Base-by-base conservation (phyloP, 139 green algal genomes). In the Chlorella sorokiniana region DNA sequence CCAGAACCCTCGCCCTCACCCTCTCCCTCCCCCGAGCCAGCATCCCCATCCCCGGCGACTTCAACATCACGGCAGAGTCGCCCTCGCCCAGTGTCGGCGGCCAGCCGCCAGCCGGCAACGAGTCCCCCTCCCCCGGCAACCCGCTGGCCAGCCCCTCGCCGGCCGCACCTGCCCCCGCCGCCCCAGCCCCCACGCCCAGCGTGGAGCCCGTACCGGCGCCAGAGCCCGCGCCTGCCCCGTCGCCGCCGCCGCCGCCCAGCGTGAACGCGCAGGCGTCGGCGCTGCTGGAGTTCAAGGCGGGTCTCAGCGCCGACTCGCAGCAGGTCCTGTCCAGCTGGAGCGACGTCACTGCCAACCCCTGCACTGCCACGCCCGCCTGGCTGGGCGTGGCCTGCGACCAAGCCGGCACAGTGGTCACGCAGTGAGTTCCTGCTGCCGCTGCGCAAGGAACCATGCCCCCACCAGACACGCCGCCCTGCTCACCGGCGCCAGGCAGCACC, bases 291-390 rank as follows among this genome's bases (percentile, higher is more conserved):
- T 79, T 88, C 56, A 85, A 86, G 70, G 48, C 52, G 0, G 54
- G 41, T 4, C 52, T 84, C 8, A 78, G 31, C 27, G 75, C 78
- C 4, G 61, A 20, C 48, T 38, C 31, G 0, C 29, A 25, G 0
- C 31, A 65, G 4, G 35, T 85, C 45, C 69, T 87, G 69, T 68
- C 31, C 51, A 90, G 10, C 40, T 95, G 76, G 84, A 71, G 23
- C 25, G 9, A 20, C 22, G 0, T 33, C 1, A n/a, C 31, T 1
- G 41, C 51, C 22, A 81, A 81, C 72, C 84, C 84, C 10, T 88
- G 84, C 72, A 37, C 18, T 27, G 27, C 31, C 27, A 33, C n/a
- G n/a, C 23, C 56, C 11, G 48, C 27, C 16, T 87, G 72, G 72
- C 23, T 18, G 51, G 84, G 84, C 31, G 69, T 88, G 31, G 41